Evolutionary conservation across 106 monocot species (phyloP).

Genomic region (Dendrobium chrysotoxum): DNA sequence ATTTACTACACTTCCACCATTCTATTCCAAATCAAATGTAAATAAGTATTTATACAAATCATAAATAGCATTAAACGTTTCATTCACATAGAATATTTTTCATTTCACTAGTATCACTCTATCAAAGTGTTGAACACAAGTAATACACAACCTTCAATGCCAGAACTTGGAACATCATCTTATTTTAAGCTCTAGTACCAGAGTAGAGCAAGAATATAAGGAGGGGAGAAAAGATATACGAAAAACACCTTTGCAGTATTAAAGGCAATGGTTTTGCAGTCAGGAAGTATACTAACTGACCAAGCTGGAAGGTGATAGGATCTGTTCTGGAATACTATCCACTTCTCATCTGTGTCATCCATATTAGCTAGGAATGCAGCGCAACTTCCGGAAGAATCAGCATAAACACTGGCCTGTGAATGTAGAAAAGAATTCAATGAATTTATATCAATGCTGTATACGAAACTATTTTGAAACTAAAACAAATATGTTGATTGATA

Average conservation of each 20-base stretch:
- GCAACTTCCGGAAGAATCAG: slow-evolving; percentile 63
- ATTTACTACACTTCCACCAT: too few species aligned
- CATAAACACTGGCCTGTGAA: slow-evolving; percentile 65
- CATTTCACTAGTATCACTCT: not conserved
- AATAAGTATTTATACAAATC: not conserved
- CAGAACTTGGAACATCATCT: not conserved
- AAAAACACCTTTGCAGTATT: slow-evolving; percentile 80
- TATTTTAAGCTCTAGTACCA: not conserved
- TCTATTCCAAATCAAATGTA: too few species aligned
- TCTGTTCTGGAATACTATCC: slow-evolving; percentile 55
- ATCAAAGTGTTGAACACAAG: not conserved
- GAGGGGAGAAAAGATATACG: not conserved
- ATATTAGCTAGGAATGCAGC: slow-evolving; percentile 79
- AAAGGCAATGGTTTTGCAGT: slow-evolving; percentile 83
- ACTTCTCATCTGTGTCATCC: slow-evolving; percentile 56
- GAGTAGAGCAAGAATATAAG: not conserved
- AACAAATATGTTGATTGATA: not conserved
- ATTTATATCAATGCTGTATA: not conserved
- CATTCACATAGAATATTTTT: not conserved
- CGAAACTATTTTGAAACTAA: not conserved
- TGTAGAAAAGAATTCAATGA: slow-evolving; percentile 1
- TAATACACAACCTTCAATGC: not conserved
- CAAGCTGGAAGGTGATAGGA: slow-evolving; percentile 83
- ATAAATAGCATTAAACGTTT: not conserved
- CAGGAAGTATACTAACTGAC: slow-evolving; percentile 89